Percentiles rank a stretch among this genome's conserved stretches.
Conservation (phyloP, 2,329 filamentous ascomycete genomes). For the Cryphonectria carpinicola region DNA sequence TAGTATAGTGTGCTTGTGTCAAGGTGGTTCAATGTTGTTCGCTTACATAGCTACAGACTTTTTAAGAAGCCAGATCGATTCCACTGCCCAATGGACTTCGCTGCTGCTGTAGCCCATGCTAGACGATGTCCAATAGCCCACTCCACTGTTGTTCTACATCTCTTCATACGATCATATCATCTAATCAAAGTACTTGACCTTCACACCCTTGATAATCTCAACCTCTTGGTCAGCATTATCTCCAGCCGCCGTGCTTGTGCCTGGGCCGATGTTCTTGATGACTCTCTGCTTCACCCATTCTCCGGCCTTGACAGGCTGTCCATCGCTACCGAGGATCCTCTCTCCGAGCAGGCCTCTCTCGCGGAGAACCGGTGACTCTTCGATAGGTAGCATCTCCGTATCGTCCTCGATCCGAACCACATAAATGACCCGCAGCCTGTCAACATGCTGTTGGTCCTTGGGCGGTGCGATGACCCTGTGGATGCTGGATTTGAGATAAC, state of each 20-base stretch:
- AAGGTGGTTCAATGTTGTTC: not conserved
- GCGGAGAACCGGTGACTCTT: conserved; percentile 38
- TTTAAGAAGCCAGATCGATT: not conserved
- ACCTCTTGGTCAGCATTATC: conserved; percentile 29
- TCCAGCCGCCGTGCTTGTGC: conserved; percentile 19
- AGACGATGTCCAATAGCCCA: not conserved
- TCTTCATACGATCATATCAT: not conserved
- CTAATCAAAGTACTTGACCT: conserved; percentile 28
- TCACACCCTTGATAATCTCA: conserved; percentile 29
- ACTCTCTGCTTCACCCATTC: conserved; percentile 38
- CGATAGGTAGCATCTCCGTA: conserved; percentile 36
- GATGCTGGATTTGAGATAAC: conserved; percentile 42
- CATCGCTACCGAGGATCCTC: conserved; percentile 28
- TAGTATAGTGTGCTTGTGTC: not conserved
- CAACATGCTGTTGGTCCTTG: conserved; percentile 42
- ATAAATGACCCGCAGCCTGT: conserved; percentile 50
- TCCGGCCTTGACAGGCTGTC: conserved; percentile 36
- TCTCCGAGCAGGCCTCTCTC: conserved; percentile 35
- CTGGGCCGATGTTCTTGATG: conserved; percentile 31
- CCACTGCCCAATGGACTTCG: not conserved
- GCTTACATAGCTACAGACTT: no score
- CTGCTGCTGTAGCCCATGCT: not conserved
- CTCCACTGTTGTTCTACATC: not conserved
- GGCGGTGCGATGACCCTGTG: conserved; percentile 41
- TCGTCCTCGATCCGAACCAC: conserved; percentile 47